Conservation (phyloP, 352 stramenopile genomes). For the Blastocystis sp. region DNA sequence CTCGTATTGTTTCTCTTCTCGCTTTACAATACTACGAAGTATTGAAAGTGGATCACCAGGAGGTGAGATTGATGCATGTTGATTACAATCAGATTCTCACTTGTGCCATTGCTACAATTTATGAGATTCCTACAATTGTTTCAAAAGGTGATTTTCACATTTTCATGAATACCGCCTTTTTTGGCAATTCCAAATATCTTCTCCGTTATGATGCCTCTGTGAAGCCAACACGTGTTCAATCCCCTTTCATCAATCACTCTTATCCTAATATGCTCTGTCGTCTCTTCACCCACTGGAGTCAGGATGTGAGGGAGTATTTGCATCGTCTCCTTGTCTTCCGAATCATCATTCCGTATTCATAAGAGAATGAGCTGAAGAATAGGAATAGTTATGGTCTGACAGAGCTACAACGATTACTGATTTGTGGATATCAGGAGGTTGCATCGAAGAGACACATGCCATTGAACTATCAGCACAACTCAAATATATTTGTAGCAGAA, state of each 20-base stretch:
- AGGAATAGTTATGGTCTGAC: background rate
- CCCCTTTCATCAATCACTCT: background rate
- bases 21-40: background rate
- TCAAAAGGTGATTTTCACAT: constrained; percentile 56
- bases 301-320: constrained; percentile 13
- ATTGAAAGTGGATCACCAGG: constrained; percentile 9
- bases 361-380: background rate
- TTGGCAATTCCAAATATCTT: background rate
- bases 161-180: constrained; percentile 38
- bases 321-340: constrained; percentile 5
- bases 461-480: background rate
- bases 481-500: background rate
- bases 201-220: background rate
- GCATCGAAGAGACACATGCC: background rate
- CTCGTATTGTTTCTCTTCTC: constrained; percentile 7
- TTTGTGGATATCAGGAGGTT: background rate
- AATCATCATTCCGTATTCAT: background rate
- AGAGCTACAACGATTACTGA: background rate
- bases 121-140: constrained; percentile 34
- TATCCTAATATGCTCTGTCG: constrained; percentile 35
- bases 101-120: background rate
- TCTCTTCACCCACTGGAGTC: constrained; percentile 1
- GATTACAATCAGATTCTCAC: constrained; percentile 35
- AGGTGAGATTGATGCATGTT: background rate
- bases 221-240: background rate